Evolutionary conservation across 2,329 filamentous ascomycete species (phyloP).

Genomic region (Canariomyces notabilis): DNA sequence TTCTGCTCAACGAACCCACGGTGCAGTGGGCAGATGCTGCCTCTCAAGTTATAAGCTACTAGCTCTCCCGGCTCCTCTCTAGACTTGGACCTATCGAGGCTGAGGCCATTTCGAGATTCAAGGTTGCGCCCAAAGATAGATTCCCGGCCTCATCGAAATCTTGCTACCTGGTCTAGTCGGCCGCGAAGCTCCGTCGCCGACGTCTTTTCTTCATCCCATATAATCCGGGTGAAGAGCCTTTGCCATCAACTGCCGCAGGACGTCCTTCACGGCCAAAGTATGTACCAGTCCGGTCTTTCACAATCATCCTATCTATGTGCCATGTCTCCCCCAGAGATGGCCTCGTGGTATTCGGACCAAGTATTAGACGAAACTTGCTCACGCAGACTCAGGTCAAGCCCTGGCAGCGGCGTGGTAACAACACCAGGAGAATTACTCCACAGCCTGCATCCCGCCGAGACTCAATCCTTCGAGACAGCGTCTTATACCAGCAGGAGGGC

Average conservation of each 20-base stretch:
- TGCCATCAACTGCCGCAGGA: constrained; percentile 7
- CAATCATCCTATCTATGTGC: constrained; percentile 6
- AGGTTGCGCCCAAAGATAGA: constrained; percentile 26
- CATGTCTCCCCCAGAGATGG: constrained; percentile 18
- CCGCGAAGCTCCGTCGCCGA: constrained; percentile 11
- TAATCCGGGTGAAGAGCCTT: constrained; percentile 17
- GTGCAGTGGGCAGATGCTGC: constrained; percentile 24
- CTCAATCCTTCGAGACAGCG: constrained; percentile 21
- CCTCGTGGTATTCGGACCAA: constrained; percentile 18
- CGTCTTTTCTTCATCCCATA: constrained; percentile 15
- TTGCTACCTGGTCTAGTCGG: constrained; percentile 22
- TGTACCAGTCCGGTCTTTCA: constrained; percentile 18
- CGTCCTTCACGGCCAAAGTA: constrained; percentile 20
- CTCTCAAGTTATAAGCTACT: constrained; percentile 23
- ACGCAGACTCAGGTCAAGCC: constrained; percentile 25
- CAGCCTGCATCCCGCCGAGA: constrained; percentile 22
- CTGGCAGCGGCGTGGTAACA: constrained; percentile 21
- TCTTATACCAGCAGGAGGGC: constrained; percentile 24
- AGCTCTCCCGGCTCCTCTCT: constrained; percentile 22
- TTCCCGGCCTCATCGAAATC: constrained; percentile 18
- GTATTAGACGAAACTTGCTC: constrained; percentile 24
- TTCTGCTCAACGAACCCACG: too few species aligned
- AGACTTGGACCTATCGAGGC: constrained; percentile 22
- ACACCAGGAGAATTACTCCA: constrained; percentile 24
- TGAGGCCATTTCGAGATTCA: constrained; percentile 21